Base-by-base conservation (phyloP, 2,329 filamentous ascomycete species). In the Colletotrichum sp. region DNA sequence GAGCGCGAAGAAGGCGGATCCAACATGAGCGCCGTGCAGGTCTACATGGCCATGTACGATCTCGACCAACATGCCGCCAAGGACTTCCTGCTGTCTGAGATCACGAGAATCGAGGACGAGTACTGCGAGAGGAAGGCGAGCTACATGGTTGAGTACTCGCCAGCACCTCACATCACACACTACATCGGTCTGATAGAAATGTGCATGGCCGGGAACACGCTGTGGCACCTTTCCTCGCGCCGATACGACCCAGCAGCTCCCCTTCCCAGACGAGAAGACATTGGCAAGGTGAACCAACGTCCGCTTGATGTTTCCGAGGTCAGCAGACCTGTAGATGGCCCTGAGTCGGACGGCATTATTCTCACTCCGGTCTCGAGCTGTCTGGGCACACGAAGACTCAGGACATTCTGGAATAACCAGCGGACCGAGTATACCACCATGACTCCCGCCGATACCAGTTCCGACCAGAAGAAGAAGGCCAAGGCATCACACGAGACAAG, bases 181-280 rank as follows among this genome's bases (percentile, higher is more conserved):
- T 69, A 69, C 67, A 59, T 69, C 52, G 67, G 67, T 24, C 49
- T 69, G 8, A 60, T 69, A 44, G 67, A 69, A 7, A 21, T 69
- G 67, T 69, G 67, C 52, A 69, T 69, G 67, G 67, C 67, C 52
- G 67, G 67, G 49, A 69, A 69, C 52, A 69, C 67, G 24, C 32
- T 69, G 67, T 69, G 67, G 67, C 67, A 69, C 32, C 21, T 69
- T 32, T 69, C 67, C 24, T 69, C 67, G 18, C 67, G 67, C 16
- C 67, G 67, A 44, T 69, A 69, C 3, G 67, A 69, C 52, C 67
- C 52, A 3, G 16, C 32, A 24, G 67, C 67, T 62, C 67, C 67
- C 10, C 67, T 69, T 44, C 67, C 67, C 32, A 62, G 67, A 18
- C 67, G 67, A 32, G 67, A 69, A 8, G 67, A 69, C 67, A 39